Evolutionary conservation across 139 green algal genomes (phyloP).

Genomic region (Dunaliella primolecta): DNA sequence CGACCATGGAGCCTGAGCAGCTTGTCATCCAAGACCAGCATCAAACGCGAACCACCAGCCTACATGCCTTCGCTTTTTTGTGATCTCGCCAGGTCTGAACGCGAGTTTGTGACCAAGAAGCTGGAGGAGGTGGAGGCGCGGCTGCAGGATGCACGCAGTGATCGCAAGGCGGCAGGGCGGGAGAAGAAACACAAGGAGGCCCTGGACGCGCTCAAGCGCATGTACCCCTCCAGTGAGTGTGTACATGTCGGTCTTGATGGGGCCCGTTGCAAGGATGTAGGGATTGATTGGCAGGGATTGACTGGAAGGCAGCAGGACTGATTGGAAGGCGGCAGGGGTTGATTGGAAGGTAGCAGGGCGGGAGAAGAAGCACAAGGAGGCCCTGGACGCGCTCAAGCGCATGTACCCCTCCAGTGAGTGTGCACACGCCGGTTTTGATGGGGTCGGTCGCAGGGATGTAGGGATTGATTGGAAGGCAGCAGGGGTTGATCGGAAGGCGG

Average conservation of each 20-base stretch:
- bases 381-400: constrained; percentile 66
- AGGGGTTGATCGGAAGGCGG: too few species aligned
- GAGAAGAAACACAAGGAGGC: constrained; percentile 56
- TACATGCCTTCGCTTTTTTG: too few species aligned
- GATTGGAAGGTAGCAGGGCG: constrained; percentile 56
- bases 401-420: constrained; percentile 40
- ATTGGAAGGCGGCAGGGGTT: too few species aligned
- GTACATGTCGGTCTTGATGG: constrained; percentile 19
- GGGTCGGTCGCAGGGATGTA: too few species aligned
- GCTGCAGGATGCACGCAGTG: constrained; percentile 66
- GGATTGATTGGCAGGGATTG: too few species aligned
- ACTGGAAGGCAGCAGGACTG: too few species aligned
- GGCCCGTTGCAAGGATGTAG: too few species aligned
- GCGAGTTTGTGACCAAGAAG: constrained; percentile 49
- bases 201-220: constrained; percentile 62
- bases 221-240: constrained; percentile 47
- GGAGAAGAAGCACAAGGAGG: constrained; percentile 50
- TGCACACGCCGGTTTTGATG: constrained; percentile 15
- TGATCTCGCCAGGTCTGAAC: constrained; percentile 36
- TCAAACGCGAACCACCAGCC: too few species aligned
- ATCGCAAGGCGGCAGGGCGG: constrained; percentile 63
- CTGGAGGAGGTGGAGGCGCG: constrained; percentile 61
- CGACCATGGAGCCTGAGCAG: too few species aligned
- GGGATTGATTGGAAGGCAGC: too few species aligned
- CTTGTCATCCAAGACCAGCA: too few species aligned